Evolutionary conservation across 2,329 filamentous ascomycete genomes (phyloP).

Genomic region (Escovopsis sp.): DNA sequence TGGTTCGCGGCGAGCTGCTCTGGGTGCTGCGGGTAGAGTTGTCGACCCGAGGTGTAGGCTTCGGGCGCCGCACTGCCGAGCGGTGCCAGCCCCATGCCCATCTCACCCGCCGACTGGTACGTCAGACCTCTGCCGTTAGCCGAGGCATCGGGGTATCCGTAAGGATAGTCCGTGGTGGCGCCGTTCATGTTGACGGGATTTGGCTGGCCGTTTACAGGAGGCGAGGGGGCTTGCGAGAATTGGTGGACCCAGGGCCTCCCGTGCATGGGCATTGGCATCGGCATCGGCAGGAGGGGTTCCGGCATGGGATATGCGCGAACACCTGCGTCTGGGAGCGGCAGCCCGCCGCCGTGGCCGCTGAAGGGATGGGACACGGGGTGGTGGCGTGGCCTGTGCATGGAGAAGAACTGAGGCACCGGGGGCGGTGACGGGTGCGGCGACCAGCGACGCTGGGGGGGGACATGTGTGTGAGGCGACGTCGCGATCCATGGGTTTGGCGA

Average conservation of each 20-base stretch:
- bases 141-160: not conserved
- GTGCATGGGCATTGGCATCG: slow-evolving; percentile 1
- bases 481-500: slow-evolving; percentile 4
- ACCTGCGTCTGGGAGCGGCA: slow-evolving; percentile 11
- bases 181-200: not conserved
- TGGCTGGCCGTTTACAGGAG: not conserved
- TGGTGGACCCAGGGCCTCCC: not conserved
- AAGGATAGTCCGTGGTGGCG: not conserved
- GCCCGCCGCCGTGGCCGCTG: slow-evolving; percentile 9
- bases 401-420: slow-evolving; percentile 9
- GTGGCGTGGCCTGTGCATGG: slow-evolving; percentile 9
- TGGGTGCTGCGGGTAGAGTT: slow-evolving; percentile 7
- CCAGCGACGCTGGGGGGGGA: not conserved
- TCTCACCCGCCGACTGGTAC: slow-evolving; percentile 1
- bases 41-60: slow-evolving; percentile 10
- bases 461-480: not conserved
- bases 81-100: slow-evolving; percentile 3
- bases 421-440: not conserved
- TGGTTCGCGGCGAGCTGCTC: slow-evolving; percentile 8
- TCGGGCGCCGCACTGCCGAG: slow-evolving; percentile 8
- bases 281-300: slow-evolving; percentile 9
- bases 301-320: slow-evolving; percentile 6
- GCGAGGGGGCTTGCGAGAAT: not conserved
- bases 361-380: slow-evolving; percentile 10
- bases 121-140: not conserved